Conservation (phyloP, 2,329 filamentous ascomycete species). For the Drechslerella coelobrocha region DNA sequence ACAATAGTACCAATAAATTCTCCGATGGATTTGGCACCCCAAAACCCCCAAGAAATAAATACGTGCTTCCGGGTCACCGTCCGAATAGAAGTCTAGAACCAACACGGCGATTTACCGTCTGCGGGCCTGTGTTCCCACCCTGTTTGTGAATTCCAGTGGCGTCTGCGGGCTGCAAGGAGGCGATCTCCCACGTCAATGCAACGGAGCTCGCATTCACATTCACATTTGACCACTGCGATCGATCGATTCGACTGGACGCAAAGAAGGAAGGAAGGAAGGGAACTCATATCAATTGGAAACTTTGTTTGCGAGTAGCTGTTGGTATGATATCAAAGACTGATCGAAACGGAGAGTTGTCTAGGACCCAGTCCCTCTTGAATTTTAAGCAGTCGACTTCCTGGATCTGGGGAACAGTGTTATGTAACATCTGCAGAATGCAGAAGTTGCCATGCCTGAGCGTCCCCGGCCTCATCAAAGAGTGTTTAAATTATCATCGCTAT, state of each 20-base stretch:
- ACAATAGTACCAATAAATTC: conserved; percentile 27
- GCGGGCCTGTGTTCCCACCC: not conserved
- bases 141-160: conserved; percentile 17
- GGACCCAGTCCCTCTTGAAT: too few relatives aligned
- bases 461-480: too few relatives aligned
- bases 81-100: conserved; percentile 26
- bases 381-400: not conserved
- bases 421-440: not conserved
- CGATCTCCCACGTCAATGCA: conserved; percentile 6
- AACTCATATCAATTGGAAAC: conserved; percentile 15
- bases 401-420: not conserved
- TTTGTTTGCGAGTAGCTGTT: conserved; percentile 42
- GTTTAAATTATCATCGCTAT: too few relatives aligned
- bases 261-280: conserved; percentile 1
- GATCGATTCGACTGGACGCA: not conserved
- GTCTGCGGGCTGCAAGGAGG: conserved; percentile 29
- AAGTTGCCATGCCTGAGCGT: not conserved
- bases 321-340: not conserved
- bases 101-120: conserved; percentile 9
- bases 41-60: not conserved
- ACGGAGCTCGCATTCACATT: not conserved
- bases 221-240: not conserved
- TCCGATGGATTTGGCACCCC: conserved; percentile 10
- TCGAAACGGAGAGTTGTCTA: not conserved
- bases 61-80: not conserved